Evolutionary conservation across 306 rosid species (phyloP).

Genomic region (Argentina anserina): DNA sequence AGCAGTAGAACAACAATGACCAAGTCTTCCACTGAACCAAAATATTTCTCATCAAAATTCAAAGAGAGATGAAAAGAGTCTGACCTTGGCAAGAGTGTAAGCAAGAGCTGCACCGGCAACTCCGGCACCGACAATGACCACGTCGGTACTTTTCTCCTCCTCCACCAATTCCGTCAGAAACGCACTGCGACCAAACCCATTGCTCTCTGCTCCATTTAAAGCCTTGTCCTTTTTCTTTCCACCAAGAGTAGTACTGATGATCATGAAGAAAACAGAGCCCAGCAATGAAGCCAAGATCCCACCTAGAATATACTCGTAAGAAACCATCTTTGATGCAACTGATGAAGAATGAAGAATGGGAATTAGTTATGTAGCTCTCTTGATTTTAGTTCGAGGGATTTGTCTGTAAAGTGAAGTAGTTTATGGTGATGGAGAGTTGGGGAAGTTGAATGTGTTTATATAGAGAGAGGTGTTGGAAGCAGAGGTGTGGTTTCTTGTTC

Average conservation of each 20-base stretch:
- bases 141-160: constrained; percentile 27
- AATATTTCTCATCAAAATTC: not conserved
- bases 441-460: not conserved
- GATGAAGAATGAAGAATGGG: not conserved
- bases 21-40: not conserved
- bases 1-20: not conserved
- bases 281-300: constrained; percentile 44
- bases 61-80: not conserved
- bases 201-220: constrained; percentile 2
- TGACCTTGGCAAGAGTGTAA: constrained; percentile 85
- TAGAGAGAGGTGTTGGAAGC: not conserved
- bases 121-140: constrained; percentile 84
- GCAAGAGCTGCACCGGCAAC: constrained; percentile 97
- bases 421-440: not conserved
- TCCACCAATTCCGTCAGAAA: constrained; percentile 4
- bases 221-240: constrained; percentile 30
- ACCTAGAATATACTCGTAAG: constrained; percentile 31
- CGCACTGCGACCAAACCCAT: not conserved
- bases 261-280: constrained; percentile 33
- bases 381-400: not conserved
- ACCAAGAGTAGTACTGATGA: constrained; percentile 13
- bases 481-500: not conserved
- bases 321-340: constrained; percentile 33
- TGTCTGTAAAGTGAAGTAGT: not conserved
- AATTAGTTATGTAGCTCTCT: not conserved